Conservation (phyloP, 768 basidiomycete genomes). For the Ramaria sp. region DNA sequence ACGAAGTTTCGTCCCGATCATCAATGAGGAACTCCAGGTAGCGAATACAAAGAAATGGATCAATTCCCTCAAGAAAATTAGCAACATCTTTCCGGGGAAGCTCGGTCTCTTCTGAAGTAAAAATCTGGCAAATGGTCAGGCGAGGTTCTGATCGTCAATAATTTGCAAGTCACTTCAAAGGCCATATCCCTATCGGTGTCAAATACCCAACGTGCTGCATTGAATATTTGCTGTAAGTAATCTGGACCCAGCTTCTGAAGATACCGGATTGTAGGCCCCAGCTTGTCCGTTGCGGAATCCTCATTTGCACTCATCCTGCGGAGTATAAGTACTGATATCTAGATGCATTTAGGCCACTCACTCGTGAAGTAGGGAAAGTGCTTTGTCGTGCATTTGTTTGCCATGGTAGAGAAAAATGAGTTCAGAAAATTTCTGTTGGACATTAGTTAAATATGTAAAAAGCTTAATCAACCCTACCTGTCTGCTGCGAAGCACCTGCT, state of each 20-base stretch:
- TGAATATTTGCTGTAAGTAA: constrained; percentile 72
- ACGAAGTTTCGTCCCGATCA: constrained; percentile 59
- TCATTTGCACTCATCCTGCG: constrained; percentile 73
- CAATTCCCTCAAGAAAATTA: constrained; percentile 65
- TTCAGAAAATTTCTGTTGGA: constrained; percentile 75
- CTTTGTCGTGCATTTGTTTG: constrained; percentile 91
- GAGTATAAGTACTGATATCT: background rate
- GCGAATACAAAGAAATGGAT: constrained; percentile 55
- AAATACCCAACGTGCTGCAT: constrained; percentile 79
- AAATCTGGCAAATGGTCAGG: constrained; percentile 48
- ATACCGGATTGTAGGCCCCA: constrained; percentile 78
- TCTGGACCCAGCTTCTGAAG: constrained; percentile 83
- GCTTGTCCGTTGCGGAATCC: constrained; percentile 65
- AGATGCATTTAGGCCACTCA: constrained; percentile 29
- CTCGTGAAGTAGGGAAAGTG: constrained; percentile 76
- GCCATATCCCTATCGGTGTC: constrained; percentile 61
- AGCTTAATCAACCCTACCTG: constrained; percentile 37
- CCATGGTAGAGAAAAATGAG: constrained; percentile 87
- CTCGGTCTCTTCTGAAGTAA: constrained; percentile 90
- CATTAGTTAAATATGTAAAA: background rate
- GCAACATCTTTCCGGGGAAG: constrained; percentile 71
- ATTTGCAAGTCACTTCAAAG: constrained; percentile 45
- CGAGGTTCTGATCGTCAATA: background rate
- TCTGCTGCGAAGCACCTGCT: constrained; percentile 70
- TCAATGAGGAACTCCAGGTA: constrained; percentile 83